A percentile compares a stretch with the other conserved stretches of the same genome.
phyloP scores from a whole-genome alignment of 1,284 basidiomycete genomes.

The Moniliella sp. region DNA sequence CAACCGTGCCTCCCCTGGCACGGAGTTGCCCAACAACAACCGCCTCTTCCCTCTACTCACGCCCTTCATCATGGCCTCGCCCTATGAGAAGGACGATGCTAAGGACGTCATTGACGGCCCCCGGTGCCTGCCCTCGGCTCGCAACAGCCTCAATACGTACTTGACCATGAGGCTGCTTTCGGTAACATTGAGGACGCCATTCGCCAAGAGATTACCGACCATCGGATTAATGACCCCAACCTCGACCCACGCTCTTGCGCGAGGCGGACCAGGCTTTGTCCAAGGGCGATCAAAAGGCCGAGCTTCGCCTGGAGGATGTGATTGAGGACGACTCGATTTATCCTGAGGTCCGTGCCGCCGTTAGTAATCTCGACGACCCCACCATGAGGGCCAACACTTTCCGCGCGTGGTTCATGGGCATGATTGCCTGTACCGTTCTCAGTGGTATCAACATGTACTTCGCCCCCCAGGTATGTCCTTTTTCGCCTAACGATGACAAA shows the following conservation, averaged over 20 bases:
- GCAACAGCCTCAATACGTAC: too few relatives aligned
- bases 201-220: constrained; percentile 9
- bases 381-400: constrained; percentile 19
- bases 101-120: too few relatives aligned
- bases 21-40: too few relatives aligned
- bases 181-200: constrained; percentile 10
- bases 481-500: too few relatives aligned
- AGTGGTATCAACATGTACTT: constrained; percentile 20
- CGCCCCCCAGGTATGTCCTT: too few relatives aligned
- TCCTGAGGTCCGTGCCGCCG: constrained; percentile 20
- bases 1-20: too few relatives aligned
- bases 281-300: constrained; percentile 17
- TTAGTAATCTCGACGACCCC: constrained; percentile 24
- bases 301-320: constrained; percentile 5
- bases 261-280: constrained; percentile 10
- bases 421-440: constrained; percentile 10
- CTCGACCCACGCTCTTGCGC: constrained; percentile 10
- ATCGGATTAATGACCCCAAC: constrained; percentile 16
- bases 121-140: too few relatives aligned
- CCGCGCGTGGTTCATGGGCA: constrained; percentile 16
- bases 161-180: too few relatives aligned
- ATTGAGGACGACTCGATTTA: constrained; percentile 5
- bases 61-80: too few relatives aligned
- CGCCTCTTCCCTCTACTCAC: too few relatives aligned
- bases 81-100: too few relatives aligned